Evolutionary conservation across 805 yeast species (phyloP), one percentile per base, ranked within the genome.

Genomic region (Pichia nakasei): DNA sequence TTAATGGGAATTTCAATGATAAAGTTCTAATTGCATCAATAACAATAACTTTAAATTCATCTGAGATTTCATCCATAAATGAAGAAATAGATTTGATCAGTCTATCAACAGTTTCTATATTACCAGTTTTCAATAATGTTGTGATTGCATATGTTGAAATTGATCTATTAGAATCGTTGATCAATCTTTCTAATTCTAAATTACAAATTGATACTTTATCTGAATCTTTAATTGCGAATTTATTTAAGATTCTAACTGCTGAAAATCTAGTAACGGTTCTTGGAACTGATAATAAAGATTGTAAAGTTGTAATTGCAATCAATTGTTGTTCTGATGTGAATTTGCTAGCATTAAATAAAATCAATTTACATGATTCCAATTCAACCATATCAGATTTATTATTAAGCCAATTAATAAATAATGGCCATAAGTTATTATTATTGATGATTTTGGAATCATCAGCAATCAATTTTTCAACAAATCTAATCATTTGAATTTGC

Each of bases 81-180:
- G 82, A 81, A 27, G 93, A 73, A 67, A 93, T 87, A 44, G 88
- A 89, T 50, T 81, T 73, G 65, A 93, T 86, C 54, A 93, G 75
- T 56, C 95, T 76, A 61, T 91, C 96, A 45, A 93, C 96, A 53
- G 78, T 76, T 48, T 85, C 87, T 49, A 86, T 82, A 51, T 89
- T 88, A 60, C 97, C 96, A 2, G 97, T 91, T 68, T 91, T 93
- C 64, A 93, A 76, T 58, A 93, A 72, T 2, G 97, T 91, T 29
- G 97, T 93, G 61, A 93, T 93, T 22, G 98, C 97, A 65, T 87
- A 91, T 15, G 98, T 93, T 13, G 97, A 91, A 52, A 93, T 80
- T 29, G 96, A 82, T 66, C 96, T 80, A 67, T 86, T 88, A 22
- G 89, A 62, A 63, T 91, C 97, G 59, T 82, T 82, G 56, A 93